phyloP scores from a whole-genome alignment of 306 rosid genomes.

The Cotoneaster glaucophyllus region DNA sequence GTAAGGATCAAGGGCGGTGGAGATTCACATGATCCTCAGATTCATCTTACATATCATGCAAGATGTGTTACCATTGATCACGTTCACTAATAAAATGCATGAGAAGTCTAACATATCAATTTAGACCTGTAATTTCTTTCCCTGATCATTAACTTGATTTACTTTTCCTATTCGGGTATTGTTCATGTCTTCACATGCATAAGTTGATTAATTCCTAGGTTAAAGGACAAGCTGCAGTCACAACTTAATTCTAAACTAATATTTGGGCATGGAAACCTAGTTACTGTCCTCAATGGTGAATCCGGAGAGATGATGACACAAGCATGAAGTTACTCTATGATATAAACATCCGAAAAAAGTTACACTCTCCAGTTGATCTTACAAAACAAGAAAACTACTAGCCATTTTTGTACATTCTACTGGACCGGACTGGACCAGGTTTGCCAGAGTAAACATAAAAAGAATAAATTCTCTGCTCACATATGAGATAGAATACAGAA shows the following conservation, averaged over 20 bases:
- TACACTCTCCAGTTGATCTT: background rate
- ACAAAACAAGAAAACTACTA: background rate
- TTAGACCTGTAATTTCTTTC: background rate
- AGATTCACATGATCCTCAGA: background rate
- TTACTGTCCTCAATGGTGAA: background rate
- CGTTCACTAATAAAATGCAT: background rate
- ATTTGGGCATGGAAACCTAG: background rate
- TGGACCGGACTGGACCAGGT: background rate
- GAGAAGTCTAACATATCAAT: background rate
- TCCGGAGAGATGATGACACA: too few relatives aligned
- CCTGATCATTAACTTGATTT: background rate
- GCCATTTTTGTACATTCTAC: background rate
- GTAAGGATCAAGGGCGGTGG: background rate
- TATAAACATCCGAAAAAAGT: background rate
- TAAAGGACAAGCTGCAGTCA: too few relatives aligned
- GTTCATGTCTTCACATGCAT: background rate
- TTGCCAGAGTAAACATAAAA: background rate
- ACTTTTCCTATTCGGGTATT: background rate
- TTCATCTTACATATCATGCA: background rate
- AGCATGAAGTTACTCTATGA: background rate
- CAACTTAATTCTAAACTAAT: background rate
- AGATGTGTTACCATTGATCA: background rate
- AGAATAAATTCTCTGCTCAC: background rate
- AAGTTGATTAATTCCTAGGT: background rate
- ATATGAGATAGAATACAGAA: background rate